Percentiles rank a stretch among this genome's conserved stretches.
Conservation (phyloP, 2,329 filamentous ascomycete genomes). For the Pseudogymnoascus sp. region DNA sequence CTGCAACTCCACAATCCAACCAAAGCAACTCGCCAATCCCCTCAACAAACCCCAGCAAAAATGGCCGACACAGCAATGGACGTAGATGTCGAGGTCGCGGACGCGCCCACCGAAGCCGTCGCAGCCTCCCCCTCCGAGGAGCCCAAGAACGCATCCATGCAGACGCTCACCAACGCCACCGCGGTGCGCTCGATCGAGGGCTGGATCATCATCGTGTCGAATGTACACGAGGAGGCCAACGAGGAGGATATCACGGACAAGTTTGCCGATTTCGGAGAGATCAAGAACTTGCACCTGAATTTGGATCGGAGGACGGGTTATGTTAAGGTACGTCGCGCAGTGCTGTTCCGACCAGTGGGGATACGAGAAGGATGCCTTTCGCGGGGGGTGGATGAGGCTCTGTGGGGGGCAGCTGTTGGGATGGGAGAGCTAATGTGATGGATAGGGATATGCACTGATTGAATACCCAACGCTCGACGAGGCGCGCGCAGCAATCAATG, state of each 20-base stretch:
- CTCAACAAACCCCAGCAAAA: constrained; percentile 12
- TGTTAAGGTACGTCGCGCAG: constrained; percentile 59
- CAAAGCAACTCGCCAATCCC: background rate
- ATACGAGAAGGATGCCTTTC: background rate
- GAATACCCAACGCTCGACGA: constrained; percentile 74
- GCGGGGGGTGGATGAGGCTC: background rate
- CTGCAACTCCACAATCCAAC: constrained; percentile 8
- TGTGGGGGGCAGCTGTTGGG: background rate
- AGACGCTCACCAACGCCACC: constrained; percentile 64
- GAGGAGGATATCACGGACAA: constrained; percentile 75
- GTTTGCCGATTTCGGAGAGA: constrained; percentile 78
- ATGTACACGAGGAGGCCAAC: constrained; percentile 79
- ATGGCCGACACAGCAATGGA: constrained; percentile 41
- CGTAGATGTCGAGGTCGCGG: constrained; percentile 27
- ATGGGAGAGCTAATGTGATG: background rate
- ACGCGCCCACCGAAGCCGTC: constrained; percentile 16
- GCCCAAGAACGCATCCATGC: constrained; percentile 55
- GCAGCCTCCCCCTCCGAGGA: constrained; percentile 44
- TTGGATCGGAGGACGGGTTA: constrained; percentile 76
- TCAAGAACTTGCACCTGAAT: constrained; percentile 80
- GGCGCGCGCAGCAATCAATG: constrained; percentile 73
- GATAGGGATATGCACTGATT: constrained; percentile 73
- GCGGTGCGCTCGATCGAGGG: constrained; percentile 82
- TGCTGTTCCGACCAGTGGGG: background rate
- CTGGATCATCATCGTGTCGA: constrained; percentile 81